Evolutionary conservation across 1,284 basidiomycete genomes (phyloP).

Genomic region (Wallemia ichthyophaga): DNA sequence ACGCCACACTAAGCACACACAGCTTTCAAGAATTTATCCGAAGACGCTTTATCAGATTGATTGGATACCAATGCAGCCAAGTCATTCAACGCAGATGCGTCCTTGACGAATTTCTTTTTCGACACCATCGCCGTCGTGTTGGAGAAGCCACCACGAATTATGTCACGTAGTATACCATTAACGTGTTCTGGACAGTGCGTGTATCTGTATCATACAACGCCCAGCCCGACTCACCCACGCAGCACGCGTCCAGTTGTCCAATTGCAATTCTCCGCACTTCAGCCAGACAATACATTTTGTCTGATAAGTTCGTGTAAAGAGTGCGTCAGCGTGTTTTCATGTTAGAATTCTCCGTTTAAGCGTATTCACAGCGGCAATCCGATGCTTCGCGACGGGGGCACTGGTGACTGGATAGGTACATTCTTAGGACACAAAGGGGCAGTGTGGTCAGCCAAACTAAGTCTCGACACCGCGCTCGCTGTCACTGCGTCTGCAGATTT

Average conservation of each 20-base stretch:
- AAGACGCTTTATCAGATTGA: neutral
- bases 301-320: constrained; percentile 87
- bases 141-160: too few species aligned
- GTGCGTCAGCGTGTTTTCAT: neutral
- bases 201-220: neutral
- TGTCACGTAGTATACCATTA: neutral
- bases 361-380: constrained; percentile 65
- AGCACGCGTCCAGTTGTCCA: constrained; percentile 53
- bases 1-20: neutral
- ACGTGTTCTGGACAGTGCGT: neutral
- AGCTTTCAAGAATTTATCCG: neutral
- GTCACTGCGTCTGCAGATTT: constrained; percentile 91
- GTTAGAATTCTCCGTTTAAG: too few species aligned
- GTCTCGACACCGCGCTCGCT: constrained; percentile 52
- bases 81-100: neutral
- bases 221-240: too few species aligned
- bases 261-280: constrained; percentile 59
- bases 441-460: constrained; percentile 87
- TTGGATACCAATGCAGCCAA: neutral
- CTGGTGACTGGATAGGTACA: constrained; percentile 94
- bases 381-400: constrained; percentile 85
- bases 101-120: neutral
- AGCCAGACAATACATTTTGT: constrained; percentile 52
- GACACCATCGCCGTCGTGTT: neutral
- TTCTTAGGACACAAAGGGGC: constrained; percentile 95